A percentile compares a stretch with the other conserved stretches of the same genome.
These are phyloP conservation scores for Paecilomyces formosus DNA, from an alignment of 2,329 filamentous ascomycete species.

Conservation along the genomic window DNA sequence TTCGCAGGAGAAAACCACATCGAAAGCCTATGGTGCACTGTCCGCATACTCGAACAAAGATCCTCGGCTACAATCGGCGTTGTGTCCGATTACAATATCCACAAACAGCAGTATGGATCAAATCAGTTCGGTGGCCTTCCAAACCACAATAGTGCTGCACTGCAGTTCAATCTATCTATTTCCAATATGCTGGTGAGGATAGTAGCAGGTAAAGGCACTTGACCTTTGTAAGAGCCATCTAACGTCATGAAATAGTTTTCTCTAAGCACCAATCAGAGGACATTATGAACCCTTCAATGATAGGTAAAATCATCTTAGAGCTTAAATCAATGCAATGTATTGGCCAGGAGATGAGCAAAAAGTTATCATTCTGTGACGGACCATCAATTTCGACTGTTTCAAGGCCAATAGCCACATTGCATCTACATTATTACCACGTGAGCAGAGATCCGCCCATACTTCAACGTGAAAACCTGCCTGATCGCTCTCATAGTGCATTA, in stretches of 20 bases:
- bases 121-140: neutral
- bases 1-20: neutral
- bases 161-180: neutral
- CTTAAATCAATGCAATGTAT: neutral
- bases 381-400: conserved; percentile 1
- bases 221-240: neutral
- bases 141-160: neutral
- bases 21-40: neutral
- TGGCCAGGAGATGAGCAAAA: conserved; percentile 1
- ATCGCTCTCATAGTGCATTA: neutral
- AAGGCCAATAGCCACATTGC: conserved; percentile 3
- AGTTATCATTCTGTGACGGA: conserved; percentile 1
- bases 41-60: neutral
- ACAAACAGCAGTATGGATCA: neutral
- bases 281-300: neutral
- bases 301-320: neutral
- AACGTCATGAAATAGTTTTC: neutral
- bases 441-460: neutral
- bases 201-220: neutral
- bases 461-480: neutral
- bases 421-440: conserved; percentile 5
- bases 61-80: neutral
- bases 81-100: neutral
- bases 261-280: neutral
- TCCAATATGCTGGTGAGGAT: neutral